These are phyloP conservation scores for Lepidium aucheri DNA, from an alignment of 345 rosid species.

Conservation along the genomic window DNA sequence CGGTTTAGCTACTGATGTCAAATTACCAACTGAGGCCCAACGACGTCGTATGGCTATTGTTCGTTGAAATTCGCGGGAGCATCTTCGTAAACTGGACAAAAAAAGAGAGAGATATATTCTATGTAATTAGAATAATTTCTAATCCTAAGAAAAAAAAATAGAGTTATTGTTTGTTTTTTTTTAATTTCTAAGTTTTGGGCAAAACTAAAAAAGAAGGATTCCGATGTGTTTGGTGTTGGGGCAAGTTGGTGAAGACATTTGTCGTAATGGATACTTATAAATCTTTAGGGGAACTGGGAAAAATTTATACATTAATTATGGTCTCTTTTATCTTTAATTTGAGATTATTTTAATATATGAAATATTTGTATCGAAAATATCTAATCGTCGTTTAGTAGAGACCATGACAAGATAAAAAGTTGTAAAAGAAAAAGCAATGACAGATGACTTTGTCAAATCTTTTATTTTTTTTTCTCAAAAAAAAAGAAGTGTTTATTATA, in stretches of 20 bases:
- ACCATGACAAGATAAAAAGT: neutral
- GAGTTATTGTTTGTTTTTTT: neutral
- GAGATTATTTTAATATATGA: neutral
- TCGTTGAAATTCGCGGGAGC: slow-evolving; percentile 3
- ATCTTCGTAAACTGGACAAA: neutral
- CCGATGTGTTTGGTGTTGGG: slow-evolving; percentile 17
- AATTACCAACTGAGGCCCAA: slow-evolving; percentile 50
- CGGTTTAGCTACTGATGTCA: slow-evolving; percentile 73
- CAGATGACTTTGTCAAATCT: no score
- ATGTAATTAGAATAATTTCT: slow-evolving; percentile 14
- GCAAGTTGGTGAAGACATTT: slow-evolving; percentile 14
- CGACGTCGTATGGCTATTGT: slow-evolving; percentile 46
- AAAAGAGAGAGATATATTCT: neutral
- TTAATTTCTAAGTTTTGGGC: slow-evolving; percentile 16
- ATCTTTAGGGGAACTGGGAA: neutral
- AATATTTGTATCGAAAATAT: neutral
- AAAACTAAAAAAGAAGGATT: neutral
- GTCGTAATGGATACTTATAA: slow-evolving; percentile 10
- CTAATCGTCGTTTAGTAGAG: neutral
- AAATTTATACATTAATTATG: neutral
- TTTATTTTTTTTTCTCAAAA: no score
- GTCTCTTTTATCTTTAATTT: neutral
- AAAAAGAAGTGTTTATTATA: no score
- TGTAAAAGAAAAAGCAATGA: no score
- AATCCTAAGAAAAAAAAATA: neutral